These are phyloP conservation scores for Cicer bijugum DNA, from an alignment of 306 rosid genomes.

Conservation along the genomic window DNA sequence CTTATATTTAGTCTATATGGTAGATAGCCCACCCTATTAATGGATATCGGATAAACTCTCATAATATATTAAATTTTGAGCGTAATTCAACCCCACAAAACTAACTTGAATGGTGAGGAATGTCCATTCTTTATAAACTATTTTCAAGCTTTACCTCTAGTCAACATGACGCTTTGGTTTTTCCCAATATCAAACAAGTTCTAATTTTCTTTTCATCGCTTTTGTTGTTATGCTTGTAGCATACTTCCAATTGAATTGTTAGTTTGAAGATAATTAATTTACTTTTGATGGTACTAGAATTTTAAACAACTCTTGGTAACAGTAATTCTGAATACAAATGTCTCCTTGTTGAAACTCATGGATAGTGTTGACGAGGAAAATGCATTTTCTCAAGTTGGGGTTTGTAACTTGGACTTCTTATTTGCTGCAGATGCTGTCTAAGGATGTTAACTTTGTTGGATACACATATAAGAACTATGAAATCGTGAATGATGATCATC, in stretches of 20 bases:
- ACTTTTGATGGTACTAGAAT: constrained; percentile 29
- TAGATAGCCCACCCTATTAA: not conserved
- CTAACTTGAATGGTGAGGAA: not conserved
- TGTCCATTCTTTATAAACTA: not conserved
- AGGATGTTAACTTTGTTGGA: constrained; percentile 94
- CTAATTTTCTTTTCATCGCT: constrained; percentile 16
- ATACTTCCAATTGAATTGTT: constrained; percentile 25
- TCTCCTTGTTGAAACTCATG: constrained; percentile 10
- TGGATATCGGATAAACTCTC: not conserved
- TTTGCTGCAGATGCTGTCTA: constrained; percentile 87
- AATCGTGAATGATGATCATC: constrained; percentile 84
- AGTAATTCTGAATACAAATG: constrained; percentile 12
- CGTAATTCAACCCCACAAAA: not conserved
- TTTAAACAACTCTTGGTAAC: constrained; percentile 9
- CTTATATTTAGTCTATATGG: not conserved
- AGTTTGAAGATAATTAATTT: constrained; percentile 32
- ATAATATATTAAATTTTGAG: not conserved
- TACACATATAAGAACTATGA: constrained; percentile 94
- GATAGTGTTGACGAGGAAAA: constrained; percentile 26
- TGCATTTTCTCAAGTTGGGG: constrained; percentile 31
- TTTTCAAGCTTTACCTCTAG: not conserved
- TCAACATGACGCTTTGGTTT: not conserved
- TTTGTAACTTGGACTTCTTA: constrained; percentile 46
- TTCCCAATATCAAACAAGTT: not conserved
- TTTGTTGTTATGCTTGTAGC: constrained; percentile 27